These are phyloP conservation scores for Calonectria naviculata DNA, from an alignment of 2,329 filamentous ascomycete genomes.

Conservation along the genomic window DNA sequence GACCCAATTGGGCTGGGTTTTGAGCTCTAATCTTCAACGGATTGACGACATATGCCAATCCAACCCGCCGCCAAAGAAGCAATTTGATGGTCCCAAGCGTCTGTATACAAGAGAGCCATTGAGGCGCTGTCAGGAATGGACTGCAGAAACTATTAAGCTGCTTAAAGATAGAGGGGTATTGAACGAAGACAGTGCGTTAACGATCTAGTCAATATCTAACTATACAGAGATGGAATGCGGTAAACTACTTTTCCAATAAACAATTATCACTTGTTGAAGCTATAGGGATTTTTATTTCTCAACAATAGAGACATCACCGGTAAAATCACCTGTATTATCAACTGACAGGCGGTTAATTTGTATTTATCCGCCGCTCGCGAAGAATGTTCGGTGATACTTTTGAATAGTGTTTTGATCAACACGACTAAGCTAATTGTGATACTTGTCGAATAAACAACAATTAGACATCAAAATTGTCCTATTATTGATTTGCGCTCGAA, in stretches of 20 bases:
- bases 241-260: neutral
- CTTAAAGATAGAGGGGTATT: neutral
- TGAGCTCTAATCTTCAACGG: neutral
- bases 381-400: neutral
- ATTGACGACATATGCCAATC: neutral
- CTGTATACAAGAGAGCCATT: neutral
- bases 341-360: neutral
- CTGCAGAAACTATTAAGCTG: neutral
- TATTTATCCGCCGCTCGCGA: no score
- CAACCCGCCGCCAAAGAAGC: neutral
- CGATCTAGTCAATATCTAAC: neutral
- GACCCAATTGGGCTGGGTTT: neutral
- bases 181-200: neutral
- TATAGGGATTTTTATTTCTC: no score
- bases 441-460: no score
- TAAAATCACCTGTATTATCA: neutral
- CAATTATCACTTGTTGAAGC: neutral
- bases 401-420: neutral
- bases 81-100: neutral
- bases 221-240: neutral
- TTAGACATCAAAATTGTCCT: no score
- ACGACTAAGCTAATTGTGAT: neutral
- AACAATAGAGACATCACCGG: no score
- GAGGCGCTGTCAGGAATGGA: neutral
- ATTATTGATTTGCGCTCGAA: no score